Percentiles rank a stretch among this genome's conserved stretches.
phyloP scores from a whole-genome alignment of 2,329 filamentous ascomycete species.

The Lecanoromycetidae sp. region DNA sequence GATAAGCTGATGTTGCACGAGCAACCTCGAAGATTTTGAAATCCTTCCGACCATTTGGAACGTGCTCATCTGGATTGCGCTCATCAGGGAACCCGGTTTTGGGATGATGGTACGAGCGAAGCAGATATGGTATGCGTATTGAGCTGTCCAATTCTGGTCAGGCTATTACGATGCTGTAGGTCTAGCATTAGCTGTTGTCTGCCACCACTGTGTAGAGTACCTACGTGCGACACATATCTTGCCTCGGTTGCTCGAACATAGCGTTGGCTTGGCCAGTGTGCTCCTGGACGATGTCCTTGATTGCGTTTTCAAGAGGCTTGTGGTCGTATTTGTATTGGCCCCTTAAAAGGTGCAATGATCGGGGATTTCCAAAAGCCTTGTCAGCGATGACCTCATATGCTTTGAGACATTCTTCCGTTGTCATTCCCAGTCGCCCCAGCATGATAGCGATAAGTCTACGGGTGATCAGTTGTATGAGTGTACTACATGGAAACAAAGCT shows the following conservation, averaged over 20 bases:
- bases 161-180: slow-evolving; percentile 3
- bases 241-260: neutral
- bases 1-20: slow-evolving; percentile 14
- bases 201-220: neutral
- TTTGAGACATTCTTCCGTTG: slow-evolving; percentile 25
- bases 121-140: slow-evolving; percentile 7
- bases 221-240: slow-evolving; percentile 8
- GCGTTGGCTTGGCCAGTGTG: neutral
- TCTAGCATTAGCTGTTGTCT: neutral
- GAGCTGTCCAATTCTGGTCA: slow-evolving; percentile 3
- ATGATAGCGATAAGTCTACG: slow-evolving; percentile 27
- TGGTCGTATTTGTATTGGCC: slow-evolving; percentile 10
- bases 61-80: slow-evolving; percentile 6
- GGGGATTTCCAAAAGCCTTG: slow-evolving; percentile 20
- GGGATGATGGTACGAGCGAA: slow-evolving; percentile 12
- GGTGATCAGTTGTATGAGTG: neutral
- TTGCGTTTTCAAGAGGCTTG: slow-evolving; percentile 1
- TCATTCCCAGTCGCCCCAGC: slow-evolving; percentile 28
- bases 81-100: neutral
- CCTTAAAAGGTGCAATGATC: neutral
- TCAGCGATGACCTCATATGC: slow-evolving; percentile 23
- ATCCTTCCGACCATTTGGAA: too few species aligned
- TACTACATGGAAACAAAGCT: neutral
- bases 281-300: slow-evolving; percentile 4
- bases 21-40: slow-evolving; percentile 12